These are phyloP conservation scores for Prunus mongolica DNA, from an alignment of 306 rosid species.

Conservation along the genomic window DNA sequence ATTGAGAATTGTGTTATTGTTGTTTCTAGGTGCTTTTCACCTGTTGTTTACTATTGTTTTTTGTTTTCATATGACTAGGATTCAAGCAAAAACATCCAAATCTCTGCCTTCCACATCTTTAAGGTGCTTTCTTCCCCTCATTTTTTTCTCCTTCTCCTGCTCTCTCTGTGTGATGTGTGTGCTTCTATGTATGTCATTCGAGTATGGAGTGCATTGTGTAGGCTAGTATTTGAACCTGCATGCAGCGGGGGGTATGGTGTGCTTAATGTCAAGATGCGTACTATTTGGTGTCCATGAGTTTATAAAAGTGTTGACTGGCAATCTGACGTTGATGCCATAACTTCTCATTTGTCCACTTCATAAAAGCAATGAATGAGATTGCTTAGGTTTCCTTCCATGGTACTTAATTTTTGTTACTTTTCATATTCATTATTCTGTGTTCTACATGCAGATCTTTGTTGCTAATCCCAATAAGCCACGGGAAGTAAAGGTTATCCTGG, in stretches of 20 bases:
- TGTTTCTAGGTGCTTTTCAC: slow-evolving; percentile 24
- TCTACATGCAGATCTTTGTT: slow-evolving; percentile 67
- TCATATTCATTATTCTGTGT: neutral
- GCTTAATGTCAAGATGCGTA: neutral
- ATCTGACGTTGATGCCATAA: neutral
- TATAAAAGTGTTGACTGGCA: neutral
- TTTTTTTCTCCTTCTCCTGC: slow-evolving; percentile 1
- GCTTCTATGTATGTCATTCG: neutral
- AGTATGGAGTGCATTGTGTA: slow-evolving; percentile 3
- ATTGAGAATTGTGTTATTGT: slow-evolving; percentile 3
- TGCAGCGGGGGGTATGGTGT: neutral
- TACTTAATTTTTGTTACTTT: neutral
- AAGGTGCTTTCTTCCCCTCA: slow-evolving; percentile 45
- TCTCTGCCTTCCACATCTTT: slow-evolving; percentile 96
- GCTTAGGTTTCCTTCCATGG: neutral
- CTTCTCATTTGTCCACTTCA: neutral
- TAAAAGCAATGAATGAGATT: neutral
- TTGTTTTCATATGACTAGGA: slow-evolving; percentile 53
- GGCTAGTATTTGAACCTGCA: neutral
- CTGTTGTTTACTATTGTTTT: neutral
- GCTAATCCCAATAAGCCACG: slow-evolving; percentile 90
- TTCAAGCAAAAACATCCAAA: slow-evolving; percentile 89
- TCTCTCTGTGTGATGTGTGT: neutral
- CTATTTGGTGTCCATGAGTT: neutral
- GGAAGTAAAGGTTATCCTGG: slow-evolving; percentile 72